phyloP scores from a whole-genome alignment of 2,329 filamentous ascomycete genomes.

The Teratosphaeria pseudoeucalypti region DNA sequence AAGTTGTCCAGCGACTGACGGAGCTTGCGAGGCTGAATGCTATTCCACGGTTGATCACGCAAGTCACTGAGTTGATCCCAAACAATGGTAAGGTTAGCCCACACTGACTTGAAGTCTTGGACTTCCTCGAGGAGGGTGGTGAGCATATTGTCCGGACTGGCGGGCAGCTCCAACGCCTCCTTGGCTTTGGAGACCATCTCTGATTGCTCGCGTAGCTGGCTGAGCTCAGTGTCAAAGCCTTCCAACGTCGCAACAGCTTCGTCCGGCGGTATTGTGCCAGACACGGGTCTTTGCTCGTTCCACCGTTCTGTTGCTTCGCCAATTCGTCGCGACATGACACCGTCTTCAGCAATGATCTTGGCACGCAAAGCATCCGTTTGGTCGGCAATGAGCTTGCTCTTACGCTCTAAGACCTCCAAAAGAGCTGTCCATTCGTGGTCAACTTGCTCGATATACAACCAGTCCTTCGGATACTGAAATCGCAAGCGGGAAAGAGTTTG shows the following conservation, averaged over 20 bases:
- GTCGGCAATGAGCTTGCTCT: conserved; percentile 90
- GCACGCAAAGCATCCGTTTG: conserved; percentile 90
- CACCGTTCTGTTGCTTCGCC: conserved; percentile 74
- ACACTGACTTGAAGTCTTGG: conserved; percentile 97
- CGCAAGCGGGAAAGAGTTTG: conserved; percentile 83
- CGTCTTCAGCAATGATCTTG: conserved; percentile 91
- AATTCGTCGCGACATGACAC: conserved; percentile 81
- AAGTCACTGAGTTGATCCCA: conserved; percentile 95
- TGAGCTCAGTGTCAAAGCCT: conserved; percentile 76
- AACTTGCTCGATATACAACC: conserved; percentile 92
- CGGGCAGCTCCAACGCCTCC: conserved; percentile 83
- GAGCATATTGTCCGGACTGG: conserved; percentile 69
- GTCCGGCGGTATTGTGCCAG: conserved; percentile 82
- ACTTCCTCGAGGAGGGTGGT: conserved; percentile 87
- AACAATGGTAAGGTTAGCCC: conserved; percentile 88
- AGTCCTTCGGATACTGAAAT: conserved; percentile 87
- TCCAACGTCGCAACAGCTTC: conserved; percentile 73
- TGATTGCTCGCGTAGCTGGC: conserved; percentile 73
- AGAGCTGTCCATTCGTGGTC: conserved; percentile 92
- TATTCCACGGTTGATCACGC: conserved; percentile 85
- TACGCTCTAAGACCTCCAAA: conserved; percentile 82
- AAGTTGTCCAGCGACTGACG: conserved; percentile 79
- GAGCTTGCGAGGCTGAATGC: conserved; percentile 88
- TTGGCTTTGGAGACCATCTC: conserved; percentile 95
- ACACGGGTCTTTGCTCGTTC: conserved; percentile 95